Base-by-base conservation (phyloP, 371 early-diverging fungal species). In the Syncephalastrum contaminatum region DNA sequence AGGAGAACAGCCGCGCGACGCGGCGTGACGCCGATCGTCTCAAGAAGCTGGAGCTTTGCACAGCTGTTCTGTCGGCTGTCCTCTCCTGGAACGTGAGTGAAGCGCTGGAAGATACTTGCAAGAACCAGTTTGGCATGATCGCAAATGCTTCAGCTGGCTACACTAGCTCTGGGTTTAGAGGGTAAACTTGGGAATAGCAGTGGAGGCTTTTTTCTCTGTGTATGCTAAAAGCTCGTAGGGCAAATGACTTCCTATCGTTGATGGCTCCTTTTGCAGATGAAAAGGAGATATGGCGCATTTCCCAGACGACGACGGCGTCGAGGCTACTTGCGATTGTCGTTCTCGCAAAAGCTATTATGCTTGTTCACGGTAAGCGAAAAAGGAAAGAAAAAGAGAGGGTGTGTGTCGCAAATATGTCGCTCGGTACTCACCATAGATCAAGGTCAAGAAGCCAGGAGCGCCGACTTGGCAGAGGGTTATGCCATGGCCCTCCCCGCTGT, bases 301-400 rank as follows among this genome's bases (percentile, higher is more conserved):
- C 88, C 1, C 65, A 84, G 2, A 78, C 82, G 4, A 60, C 85
- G 66, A 84, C 86, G 1, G 88, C 89, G 0, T 74, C 77, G 10
- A 66, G 83, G 16, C 54, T 86, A 16, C 63, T 90, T 12, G 75
- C 82, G 1, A 75, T 88, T 36, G 67, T 86, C 1, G 62, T 87
- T 3, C 58, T 90, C 14, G 59, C 77, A 20, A 78, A 77, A 43
- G 70, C 77, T 7, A 68, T 89, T 45, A 68, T 70, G 0, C 70
- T 51, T 46, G 71, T 61, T 50, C 70, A 64, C 57, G 80, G 62
- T 48, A 59, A 40, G 48, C 15, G 10, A 39, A 2, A 39, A 30
- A 6, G 39, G 25, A 51, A 16, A 42, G 25, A 21, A 18, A 45
- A 14, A 20, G n/a, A n/a, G n/a, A n/a, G n/a, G n/a, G n/a, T n/a